Conservation (phyloP, 164 flowering plant species). For the Protea cynaroides region DNA sequence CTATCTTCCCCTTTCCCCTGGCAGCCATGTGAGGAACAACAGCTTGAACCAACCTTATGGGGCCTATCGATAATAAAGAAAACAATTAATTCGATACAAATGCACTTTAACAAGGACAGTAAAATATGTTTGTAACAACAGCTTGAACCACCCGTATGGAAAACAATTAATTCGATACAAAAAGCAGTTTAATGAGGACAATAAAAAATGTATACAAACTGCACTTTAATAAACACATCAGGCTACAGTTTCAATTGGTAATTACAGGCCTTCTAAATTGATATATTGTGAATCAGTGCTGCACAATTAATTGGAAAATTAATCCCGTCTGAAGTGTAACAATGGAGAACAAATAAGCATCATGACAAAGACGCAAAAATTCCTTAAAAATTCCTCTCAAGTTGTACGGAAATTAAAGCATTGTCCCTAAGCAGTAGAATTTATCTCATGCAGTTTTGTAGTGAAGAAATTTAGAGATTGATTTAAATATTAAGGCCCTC, state of each 20-base stretch:
- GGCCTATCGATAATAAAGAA: slow-evolving; percentile 31
- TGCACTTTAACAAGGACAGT: neutral
- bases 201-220: too few relatives aligned
- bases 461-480: neutral
- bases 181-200: neutral
- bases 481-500: too few relatives aligned
- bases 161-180: too few relatives aligned
- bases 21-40: slow-evolving; percentile 87
- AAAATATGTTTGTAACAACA: slow-evolving; percentile 32
- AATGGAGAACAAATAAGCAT: neutral
- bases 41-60: slow-evolving; percentile 80
- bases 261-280: neutral
- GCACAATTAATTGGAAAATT: neutral
- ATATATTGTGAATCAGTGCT: neutral
- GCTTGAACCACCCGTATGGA: slow-evolving; percentile 79
- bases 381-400: neutral
- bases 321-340: neutral
- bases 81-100: too few relatives aligned
- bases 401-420: neutral
- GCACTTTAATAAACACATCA: too few relatives aligned
- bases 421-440: neutral
- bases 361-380: neutral
- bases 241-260: too few relatives aligned
- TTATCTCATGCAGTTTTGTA: neutral
- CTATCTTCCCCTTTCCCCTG: slow-evolving; percentile 76